phyloP scores from a whole-genome alignment of 2,329 filamentous ascomycete species.

The Diaporthe vaccinii region DNA sequence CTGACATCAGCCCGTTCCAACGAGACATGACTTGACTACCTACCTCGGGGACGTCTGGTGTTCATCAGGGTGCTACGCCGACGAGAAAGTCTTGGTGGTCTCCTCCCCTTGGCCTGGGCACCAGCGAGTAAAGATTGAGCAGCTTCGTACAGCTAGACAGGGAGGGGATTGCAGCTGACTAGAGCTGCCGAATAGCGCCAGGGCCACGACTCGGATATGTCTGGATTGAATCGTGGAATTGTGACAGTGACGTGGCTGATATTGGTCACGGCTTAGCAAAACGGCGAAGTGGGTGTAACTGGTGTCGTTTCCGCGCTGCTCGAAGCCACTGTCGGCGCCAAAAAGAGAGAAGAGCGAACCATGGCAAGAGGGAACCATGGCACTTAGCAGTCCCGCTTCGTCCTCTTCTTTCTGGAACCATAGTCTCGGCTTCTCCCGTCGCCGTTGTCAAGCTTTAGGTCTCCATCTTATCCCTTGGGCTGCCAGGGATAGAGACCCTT shows the following conservation, averaged over 20 bases:
- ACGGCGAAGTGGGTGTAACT: neutral
- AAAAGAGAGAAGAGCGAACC: neutral
- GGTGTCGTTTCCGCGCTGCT: neutral
- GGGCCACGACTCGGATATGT: constrained; percentile 6
- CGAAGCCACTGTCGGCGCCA: neutral
- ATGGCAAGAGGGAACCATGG: neutral
- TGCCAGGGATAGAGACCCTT: neutral
- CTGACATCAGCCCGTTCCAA: constrained; percentile 12
- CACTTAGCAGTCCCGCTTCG: neutral
- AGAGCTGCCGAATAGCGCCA: constrained; percentile 2
- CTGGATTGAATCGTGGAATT: constrained; percentile 10
- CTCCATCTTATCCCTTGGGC: neutral
- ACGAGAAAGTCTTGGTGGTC: constrained; percentile 4
- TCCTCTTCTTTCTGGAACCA: neutral
- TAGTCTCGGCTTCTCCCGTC: neutral
- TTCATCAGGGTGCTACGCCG: neutral
- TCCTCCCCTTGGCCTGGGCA: neutral
- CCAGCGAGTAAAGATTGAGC: neutral
- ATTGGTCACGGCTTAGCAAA: constrained; percentile 5
- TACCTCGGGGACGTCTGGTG: neutral
- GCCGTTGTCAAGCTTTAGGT: neutral
- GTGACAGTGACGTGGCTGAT: constrained; percentile 4
- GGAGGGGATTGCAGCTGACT: constrained; percentile 6
- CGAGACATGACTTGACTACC: neutral
- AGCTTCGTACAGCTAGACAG: neutral